Percentiles rank a stretch among this genome's conserved stretches.
These are phyloP conservation scores for Tolypocladium tropicale DNA, from an alignment of 2,329 filamentous ascomycete genomes.

Conservation along the genomic window DNA sequence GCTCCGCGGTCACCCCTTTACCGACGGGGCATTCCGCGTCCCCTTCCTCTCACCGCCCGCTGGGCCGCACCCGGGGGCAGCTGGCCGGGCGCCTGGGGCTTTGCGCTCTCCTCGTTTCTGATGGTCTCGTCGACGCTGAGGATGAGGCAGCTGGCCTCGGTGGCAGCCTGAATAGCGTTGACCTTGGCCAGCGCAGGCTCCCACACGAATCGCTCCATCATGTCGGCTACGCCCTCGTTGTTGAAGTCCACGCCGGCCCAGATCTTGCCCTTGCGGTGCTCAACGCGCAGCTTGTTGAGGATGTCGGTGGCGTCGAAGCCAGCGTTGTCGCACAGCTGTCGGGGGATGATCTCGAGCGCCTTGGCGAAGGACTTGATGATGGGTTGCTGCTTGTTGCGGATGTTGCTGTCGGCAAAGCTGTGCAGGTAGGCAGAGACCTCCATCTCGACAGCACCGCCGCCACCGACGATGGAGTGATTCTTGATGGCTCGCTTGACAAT, in stretches of 20 bases:
- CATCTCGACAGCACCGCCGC: constrained; percentile 93
- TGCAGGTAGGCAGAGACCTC: constrained; percentile 91
- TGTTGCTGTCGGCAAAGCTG: constrained; percentile 82
- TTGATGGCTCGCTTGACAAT: constrained; percentile 97
- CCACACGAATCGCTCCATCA: constrained; percentile 95
- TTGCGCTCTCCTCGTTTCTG: constrained; percentile 87
- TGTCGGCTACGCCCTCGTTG: constrained; percentile 85
- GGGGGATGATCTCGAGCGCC: constrained; percentile 90
- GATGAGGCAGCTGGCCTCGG: constrained; percentile 91
- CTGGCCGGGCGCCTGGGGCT: constrained; percentile 70
- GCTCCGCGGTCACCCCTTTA: constrained; percentile 25
- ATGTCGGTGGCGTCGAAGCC: constrained; percentile 98
- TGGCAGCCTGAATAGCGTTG: constrained; percentile 92
- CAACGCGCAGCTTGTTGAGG: constrained; percentile 88
- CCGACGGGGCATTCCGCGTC: constrained; percentile 82
- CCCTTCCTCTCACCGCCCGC: constrained; percentile 71
- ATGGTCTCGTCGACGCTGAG: constrained; percentile 97
- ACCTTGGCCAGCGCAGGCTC: constrained; percentile 93
- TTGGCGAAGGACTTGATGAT: constrained; percentile 98
- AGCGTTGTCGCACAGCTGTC: constrained; percentile 96
- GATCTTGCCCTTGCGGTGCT: constrained; percentile 84
- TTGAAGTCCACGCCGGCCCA: constrained; percentile 97
- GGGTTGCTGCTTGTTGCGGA: constrained; percentile 89
- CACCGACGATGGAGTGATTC: constrained; percentile 89
- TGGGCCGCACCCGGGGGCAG: constrained; percentile 79